phyloP scores from a whole-genome alignment of 768 basidiomycete species.

The Kwoniella sp. region DNA sequence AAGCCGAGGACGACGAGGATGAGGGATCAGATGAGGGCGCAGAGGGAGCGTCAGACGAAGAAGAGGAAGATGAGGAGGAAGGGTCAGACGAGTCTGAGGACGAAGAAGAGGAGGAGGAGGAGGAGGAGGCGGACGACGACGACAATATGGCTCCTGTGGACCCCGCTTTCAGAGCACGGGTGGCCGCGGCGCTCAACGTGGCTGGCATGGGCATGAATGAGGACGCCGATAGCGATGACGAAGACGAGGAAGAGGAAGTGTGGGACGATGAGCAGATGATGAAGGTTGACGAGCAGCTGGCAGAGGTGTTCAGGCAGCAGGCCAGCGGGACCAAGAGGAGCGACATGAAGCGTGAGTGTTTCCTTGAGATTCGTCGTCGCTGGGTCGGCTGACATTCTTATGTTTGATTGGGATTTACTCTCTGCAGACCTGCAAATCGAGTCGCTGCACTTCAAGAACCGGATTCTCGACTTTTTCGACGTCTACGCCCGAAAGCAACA shows the following conservation, averaged over 20 bases:
- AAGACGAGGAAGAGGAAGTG: slow-evolving; percentile 62
- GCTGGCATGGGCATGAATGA: slow-evolving; percentile 63
- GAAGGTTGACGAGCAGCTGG: slow-evolving; percentile 88
- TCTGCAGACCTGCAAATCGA: slow-evolving; percentile 72
- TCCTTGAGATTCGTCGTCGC: too few species aligned
- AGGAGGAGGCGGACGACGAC: slow-evolving; percentile 57
- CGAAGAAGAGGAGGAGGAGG: slow-evolving; percentile 28
- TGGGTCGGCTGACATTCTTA: not conserved
- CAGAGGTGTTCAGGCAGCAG: slow-evolving; percentile 76
- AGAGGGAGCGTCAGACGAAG: slow-evolving; percentile 39
- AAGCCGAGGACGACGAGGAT: slow-evolving; percentile 56
- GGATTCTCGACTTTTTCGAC: slow-evolving; percentile 92
- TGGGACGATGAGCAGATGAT: slow-evolving; percentile 99
- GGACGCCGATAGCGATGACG: slow-evolving; percentile 63
- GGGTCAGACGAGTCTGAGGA: slow-evolving; percentile 43
- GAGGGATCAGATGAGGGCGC: slow-evolving; percentile 58
- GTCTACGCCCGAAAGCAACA: slow-evolving; percentile 77
- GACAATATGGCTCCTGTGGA: slow-evolving; percentile 57
- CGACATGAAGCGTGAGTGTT: slow-evolving; percentile 48
- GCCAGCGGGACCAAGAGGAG: slow-evolving; percentile 31
- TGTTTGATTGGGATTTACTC: not conserved
- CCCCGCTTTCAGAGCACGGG: slow-evolving; percentile 67
- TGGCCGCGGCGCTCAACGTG: slow-evolving; percentile 59
- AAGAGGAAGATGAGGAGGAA: slow-evolving; percentile 48
- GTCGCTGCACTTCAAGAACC: slow-evolving; percentile 93